phyloP scores from a whole-genome alignment of 768 basidiomycete genomes.

The Rhodotorula diobovata region DNA sequence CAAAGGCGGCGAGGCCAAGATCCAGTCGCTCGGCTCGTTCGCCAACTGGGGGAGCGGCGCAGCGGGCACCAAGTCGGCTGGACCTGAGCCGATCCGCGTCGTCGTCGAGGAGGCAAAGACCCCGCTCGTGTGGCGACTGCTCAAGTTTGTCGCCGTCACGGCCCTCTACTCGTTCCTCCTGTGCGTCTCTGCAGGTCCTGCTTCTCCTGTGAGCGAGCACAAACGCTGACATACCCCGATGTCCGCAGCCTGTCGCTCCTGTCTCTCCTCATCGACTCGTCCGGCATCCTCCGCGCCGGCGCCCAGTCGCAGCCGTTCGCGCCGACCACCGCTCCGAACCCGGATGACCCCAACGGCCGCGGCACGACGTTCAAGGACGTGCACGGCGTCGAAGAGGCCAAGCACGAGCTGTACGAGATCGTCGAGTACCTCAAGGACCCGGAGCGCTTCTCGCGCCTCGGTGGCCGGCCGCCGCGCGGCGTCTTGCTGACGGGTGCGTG shows the following conservation, averaged over 20 bases:
- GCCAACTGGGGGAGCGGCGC: slow-evolving; percentile 47
- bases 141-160: slow-evolving; percentile 27
- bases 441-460: slow-evolving; percentile 77
- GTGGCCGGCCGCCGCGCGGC: slow-evolving; percentile 91
- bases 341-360: slow-evolving; percentile 46
- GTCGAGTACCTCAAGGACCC: slow-evolving; percentile 95
- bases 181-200: slow-evolving; percentile 50
- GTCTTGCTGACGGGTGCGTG: slow-evolving; percentile 59
- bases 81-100: slow-evolving; percentile 68
- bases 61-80: slow-evolving; percentile 46
- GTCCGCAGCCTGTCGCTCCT: slow-evolving; percentile 71
- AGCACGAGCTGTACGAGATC: slow-evolving; percentile 81
- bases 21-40: slow-evolving; percentile 24
- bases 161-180: slow-evolving; percentile 37
- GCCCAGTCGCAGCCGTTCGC: slow-evolving; percentile 77
- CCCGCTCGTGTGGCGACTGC: slow-evolving; percentile 30
- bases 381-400: slow-evolving; percentile 95
- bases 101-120: slow-evolving; percentile 73
- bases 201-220: slow-evolving; percentile 55
- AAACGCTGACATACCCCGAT: slow-evolving; percentile 41
- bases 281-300: slow-evolving; percentile 79
- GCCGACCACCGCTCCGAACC: slow-evolving; percentile 52
- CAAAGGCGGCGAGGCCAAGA: slow-evolving; percentile 30
- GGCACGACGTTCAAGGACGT: slow-evolving; percentile 92
- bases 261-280: slow-evolving; percentile 85